phyloP scores from a whole-genome alignment of 2,329 filamentous ascomycete species.

The Alternaria triticina region DNA sequence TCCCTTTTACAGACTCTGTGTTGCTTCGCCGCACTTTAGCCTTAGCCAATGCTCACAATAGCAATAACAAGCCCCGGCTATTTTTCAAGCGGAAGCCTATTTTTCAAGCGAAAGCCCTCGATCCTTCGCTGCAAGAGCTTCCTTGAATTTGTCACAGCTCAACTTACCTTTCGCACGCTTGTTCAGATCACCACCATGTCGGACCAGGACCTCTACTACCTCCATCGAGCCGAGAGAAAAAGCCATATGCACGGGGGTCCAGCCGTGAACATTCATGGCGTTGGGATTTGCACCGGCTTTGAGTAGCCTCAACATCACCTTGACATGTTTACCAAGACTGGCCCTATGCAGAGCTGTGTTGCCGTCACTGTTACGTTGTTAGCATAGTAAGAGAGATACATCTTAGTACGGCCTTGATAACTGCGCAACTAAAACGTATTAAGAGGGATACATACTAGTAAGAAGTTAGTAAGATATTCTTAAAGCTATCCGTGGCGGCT shows the following conservation, averaged over 20 bases:
- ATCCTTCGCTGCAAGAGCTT: background rate
- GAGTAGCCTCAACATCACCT: background rate
- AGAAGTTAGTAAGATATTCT: too few relatives aligned
- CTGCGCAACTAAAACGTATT: too few relatives aligned
- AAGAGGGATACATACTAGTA: too few relatives aligned
- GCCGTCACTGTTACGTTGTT: background rate
- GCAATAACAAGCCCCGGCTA: background rate
- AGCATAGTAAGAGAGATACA: too few relatives aligned
- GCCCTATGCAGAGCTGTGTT: background rate
- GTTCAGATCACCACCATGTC: background rate
- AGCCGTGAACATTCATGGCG: background rate
- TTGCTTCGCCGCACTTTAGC: background rate
- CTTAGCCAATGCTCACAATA: background rate
- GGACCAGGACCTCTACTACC: background rate
- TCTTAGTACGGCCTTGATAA: too few relatives aligned
- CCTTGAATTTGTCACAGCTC: background rate
- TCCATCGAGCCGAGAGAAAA: background rate
- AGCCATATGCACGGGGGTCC: background rate
- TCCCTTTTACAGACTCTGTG: background rate
- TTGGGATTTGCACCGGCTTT: background rate
- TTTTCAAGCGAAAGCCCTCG: background rate
- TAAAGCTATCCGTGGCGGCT: too few relatives aligned
- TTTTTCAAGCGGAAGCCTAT: background rate
- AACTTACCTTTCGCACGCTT: background rate
- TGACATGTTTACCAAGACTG: background rate